Evolutionary conservation across 345 rosid species (phyloP), one percentile per base, ranked within the genome.

Genomic region (Dipteronia dyeriana): DNA sequence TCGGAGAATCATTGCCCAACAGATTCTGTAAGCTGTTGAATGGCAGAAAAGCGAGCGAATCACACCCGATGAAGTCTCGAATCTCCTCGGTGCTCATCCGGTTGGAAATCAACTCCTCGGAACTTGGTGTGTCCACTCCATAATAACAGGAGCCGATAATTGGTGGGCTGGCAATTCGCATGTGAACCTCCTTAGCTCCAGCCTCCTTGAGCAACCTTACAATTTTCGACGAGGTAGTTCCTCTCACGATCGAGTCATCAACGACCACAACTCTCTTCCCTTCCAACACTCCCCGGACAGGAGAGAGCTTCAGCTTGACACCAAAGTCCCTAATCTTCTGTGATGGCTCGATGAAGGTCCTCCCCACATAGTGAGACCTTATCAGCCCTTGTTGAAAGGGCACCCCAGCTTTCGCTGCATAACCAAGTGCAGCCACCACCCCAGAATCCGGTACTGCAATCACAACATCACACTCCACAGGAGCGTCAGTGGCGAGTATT

Each of bases 371-470:
- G 78, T 96, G 99, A 23, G 99, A 94, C 83, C 99, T 89, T 7
- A 96, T 94, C 79, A 94, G 25, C 4, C 99, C 99, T 47, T 89
- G 97, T 41, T 96, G 95, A 82, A 92, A 96, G 10, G 97, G 81
- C 1, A 92, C 98, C 9, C 98, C 97, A 0, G 94, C 92, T 77
- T 92, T 94, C 4, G 89, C 91, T 0, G 99, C 95, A 57, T 94
- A 94, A 8, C 98, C 99, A 0, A 92, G 90, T 12, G 99, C 98
- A 70, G 99, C 97, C 75, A 94, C 99, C 2, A 96, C 97, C 0
- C 99, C 99, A 7, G 99, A 94, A 84, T 96, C 99, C 0, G 99
- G 97, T 29, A 96, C 98, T 0, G 98, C 97, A 38, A 96, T 96
- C 84, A 96, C 99, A 17, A 96, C 97, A 80, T 96, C 99, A 51